Base-by-base conservation (phyloP, 306 rosid genomes). In the Quercus dentata region DNA sequence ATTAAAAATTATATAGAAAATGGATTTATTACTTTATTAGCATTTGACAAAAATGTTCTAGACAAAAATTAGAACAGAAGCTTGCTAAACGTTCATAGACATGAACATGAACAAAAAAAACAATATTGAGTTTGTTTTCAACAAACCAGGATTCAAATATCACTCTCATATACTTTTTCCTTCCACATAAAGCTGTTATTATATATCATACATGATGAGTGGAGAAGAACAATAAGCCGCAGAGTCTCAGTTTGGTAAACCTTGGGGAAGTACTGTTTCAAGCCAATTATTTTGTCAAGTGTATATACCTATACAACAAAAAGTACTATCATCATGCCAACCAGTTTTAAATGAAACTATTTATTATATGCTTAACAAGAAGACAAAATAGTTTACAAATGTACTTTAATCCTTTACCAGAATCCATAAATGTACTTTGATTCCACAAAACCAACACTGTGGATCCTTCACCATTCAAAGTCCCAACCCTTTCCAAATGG, bases 221-320 rank as follows among this genome's bases (percentile, higher is more conserved):
- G 90, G 27, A 86, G 49, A 51, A 86, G 85, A 56, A 89, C 84
- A 20, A 86, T 86, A 74, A 89, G 71, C 92, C 92, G 84, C 11
- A 88, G 88, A 20, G 92, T 89, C 79, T 89, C 87, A 5, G 20
- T 71, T 57, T 87, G 85, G 49, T 89, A 75, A 76, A 86, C 88
- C 44, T 84, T 89, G 21, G 81, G 68, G 11, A 89, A 80, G 74
- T 89, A 90, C 12, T 80, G 56, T 21, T 21, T 78, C 38, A 68
- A 89, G 83, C 92, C 90, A 84, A 46, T 38, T 27, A 59, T 82
- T 80, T 62, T 89, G 88, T 67, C 90, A 90, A 78, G 92, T 89
- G 81, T 77, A 86, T 80, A 81, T 86, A 12, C 84, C 92, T 89
- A 51, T 23, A 72, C 7, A 33, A 5, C 55, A 74, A 15, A 30